Evolutionary conservation across 2,329 filamentous ascomycete species (phyloP).

Genomic region (Tolypocladium album): DNA sequence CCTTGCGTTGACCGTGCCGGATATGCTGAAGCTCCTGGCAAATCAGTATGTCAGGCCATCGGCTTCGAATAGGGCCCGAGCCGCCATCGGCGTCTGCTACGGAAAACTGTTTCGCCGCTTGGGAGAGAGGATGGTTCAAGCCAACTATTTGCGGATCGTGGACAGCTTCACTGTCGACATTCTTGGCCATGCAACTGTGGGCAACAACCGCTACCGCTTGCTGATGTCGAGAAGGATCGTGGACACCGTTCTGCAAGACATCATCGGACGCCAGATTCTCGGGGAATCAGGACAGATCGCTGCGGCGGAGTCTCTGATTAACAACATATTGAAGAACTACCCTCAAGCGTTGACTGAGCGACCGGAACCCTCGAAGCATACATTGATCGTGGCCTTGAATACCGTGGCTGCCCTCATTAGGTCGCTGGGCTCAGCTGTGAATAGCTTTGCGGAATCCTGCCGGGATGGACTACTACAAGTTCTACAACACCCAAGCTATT

Average conservation of each 20-base stretch:
- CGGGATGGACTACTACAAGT: conserved; percentile 84
- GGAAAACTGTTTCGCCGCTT: conserved; percentile 68
- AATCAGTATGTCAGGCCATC: conserved; percentile 68
- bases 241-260: conserved; percentile 71
- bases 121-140: conserved; percentile 73
- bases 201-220: conserved; percentile 77
- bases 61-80: conserved; percentile 70
- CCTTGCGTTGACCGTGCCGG: conserved; percentile 62
- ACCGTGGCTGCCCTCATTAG: conserved; percentile 69
- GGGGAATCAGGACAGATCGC: conserved; percentile 82
- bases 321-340: conserved; percentile 87
- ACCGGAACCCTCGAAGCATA: conserved; percentile 80
- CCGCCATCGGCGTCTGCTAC: conserved; percentile 81
- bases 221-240: conserved; percentile 78
- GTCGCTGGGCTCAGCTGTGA: conserved; percentile 72
- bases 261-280: conserved; percentile 70
- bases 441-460: conserved; percentile 68
- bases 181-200: conserved; percentile 63
- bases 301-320: conserved; percentile 72
- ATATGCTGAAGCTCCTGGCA: conserved; percentile 71
- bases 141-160: conserved; percentile 70
- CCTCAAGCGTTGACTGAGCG: conserved; percentile 81
- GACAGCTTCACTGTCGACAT: conserved; percentile 73
- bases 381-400: conserved; percentile 67
- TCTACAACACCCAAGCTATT: conserved; percentile 89